Base-by-base conservation (phyloP, 2,329 filamentous ascomycete genomes). In the Cladophialophora bantiana region DNA sequence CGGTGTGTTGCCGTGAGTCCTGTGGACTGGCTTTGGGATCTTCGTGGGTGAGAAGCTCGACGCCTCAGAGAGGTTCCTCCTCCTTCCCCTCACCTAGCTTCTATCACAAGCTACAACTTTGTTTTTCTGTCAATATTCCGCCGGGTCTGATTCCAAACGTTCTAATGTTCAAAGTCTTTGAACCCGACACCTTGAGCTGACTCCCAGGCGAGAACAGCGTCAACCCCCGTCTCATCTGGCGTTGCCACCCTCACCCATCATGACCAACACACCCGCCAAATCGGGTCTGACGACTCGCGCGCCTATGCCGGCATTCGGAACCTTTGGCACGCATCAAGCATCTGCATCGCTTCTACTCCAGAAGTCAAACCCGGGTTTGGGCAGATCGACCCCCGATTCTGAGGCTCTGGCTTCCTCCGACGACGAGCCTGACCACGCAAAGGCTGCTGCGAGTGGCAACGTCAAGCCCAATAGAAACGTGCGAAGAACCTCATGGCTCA, bases 381-480 rank as follows among this genome's bases (percentile, higher is more conserved):
- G 94, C 73, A 90, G 91, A 62, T 93, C 93, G 7, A 97, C 94
- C 1, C 94, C 94, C 26, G 95, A 98, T 76, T 97, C 94, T 3
- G 94, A 98, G 77, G 94, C 92, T 59, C 83, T 98, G 67, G 93
- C 91, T 60, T 98, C 94, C 72, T 97, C 94, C 12, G 95, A 98
- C 78, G 95, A 98, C 77, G 95, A 99, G 78, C 85, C 83, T 65
- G 91, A 97, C 68, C 84, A 88, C 75, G 65, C 78, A 76, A 68
- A 70, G 60, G 12, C 59, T 13, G 74, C 80, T 80, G 70, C 83
- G 83, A 73, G 80, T 79, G 73, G 76, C 77, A 67, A 75, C 77
- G 63, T 86, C 82, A 73, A 85, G 81, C 58, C 84, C 80, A 72
- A 78, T 58, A 91, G 89, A 73, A 87, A 90, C 55, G 85, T 85